Evolutionary conservation across 805 yeast genomes (phyloP).

Genomic region (Starmerella floris): DNA sequence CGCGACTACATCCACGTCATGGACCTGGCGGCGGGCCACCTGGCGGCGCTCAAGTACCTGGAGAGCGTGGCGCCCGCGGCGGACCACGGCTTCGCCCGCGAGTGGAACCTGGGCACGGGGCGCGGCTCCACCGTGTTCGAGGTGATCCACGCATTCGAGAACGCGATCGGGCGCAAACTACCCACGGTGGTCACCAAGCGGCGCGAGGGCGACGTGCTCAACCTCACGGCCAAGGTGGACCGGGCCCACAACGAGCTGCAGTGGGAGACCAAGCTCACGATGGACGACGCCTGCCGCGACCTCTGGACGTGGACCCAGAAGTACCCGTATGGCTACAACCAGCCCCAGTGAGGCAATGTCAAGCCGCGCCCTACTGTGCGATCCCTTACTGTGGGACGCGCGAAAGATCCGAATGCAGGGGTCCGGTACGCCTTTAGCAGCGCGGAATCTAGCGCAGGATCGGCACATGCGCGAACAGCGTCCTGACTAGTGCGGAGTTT

Average conservation of each 20-base stretch:
- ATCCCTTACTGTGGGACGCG: too few species aligned
- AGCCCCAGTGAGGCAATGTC: too few species aligned
- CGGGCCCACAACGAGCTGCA: constrained; percentile 53
- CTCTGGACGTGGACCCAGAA: constrained; percentile 65
- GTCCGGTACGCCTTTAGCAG: too few species aligned
- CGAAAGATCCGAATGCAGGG: too few species aligned
- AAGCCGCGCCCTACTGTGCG: too few species aligned
- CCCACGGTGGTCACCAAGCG: constrained; percentile 55
- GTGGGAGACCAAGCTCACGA: constrained; percentile 46
- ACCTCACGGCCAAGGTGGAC: constrained; percentile 57
- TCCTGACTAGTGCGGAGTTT: too few species aligned
- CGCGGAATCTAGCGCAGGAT: too few species aligned
- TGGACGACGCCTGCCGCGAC: constrained; percentile 55
- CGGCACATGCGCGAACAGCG: too few species aligned
- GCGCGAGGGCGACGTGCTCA: constrained; percentile 63
- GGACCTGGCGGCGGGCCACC: constrained; percentile 66
- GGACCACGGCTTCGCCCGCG: constrained; percentile 43
- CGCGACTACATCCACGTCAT: constrained; percentile 73
- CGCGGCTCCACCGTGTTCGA: constrained; percentile 68
- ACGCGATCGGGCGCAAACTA: constrained; percentile 48
- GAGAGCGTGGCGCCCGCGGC: constrained; percentile 19
- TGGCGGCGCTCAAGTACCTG: constrained; percentile 54
- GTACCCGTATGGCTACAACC: constrained; percentile 49
- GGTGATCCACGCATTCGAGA: constrained; percentile 49
- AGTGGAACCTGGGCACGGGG: constrained; percentile 78